These are phyloP conservation scores for Bonia amplexicaulis DNA, from an alignment of 176 grass and related monocot species.

Conservation along the genomic window DNA sequence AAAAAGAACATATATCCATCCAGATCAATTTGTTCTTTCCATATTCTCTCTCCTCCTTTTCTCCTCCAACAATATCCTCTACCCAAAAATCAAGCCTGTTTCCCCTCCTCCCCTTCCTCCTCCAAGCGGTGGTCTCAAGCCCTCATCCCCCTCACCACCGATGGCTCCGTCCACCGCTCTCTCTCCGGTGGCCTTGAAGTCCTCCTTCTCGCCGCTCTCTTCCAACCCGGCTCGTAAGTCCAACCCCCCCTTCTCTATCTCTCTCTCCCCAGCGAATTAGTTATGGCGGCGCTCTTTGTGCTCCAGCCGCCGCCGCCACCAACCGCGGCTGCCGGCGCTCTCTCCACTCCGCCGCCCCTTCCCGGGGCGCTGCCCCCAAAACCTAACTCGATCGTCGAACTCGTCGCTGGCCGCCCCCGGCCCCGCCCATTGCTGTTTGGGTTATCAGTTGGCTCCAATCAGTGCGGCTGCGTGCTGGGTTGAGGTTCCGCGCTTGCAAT, in stretches of 20 bases:
- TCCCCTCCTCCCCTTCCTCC: background rate
- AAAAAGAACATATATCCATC: background rate
- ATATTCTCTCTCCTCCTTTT: background rate
- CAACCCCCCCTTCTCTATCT: background rate
- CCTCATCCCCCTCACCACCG: background rate
- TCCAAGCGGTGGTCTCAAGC: conserved; percentile 10
- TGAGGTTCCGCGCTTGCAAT: background rate
- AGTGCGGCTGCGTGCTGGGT: background rate
- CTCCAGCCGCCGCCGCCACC: background rate
- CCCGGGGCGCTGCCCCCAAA: background rate
- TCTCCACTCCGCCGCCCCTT: background rate
- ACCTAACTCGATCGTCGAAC: background rate
- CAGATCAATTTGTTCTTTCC: background rate
- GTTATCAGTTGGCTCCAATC: background rate
- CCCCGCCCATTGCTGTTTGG: background rate
- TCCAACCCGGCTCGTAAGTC: conserved; percentile 35
- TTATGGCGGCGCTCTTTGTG: background rate
- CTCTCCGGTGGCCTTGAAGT: conserved; percentile 37
- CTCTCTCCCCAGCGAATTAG: background rate
- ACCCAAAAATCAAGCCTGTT: conserved; percentile 18
- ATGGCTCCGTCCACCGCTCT: conserved; percentile 41
- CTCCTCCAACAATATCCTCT: conserved; percentile 25
- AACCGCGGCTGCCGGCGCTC: background rate
- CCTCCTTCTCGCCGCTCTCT: conserved; percentile 25
- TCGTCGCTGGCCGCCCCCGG: background rate